Percentiles rank a stretch among this genome's conserved stretches.
These are phyloP conservation scores for Cyclotella cryptica DNA, from an alignment of 108 stramenopile species.

Conservation along the genomic window DNA sequence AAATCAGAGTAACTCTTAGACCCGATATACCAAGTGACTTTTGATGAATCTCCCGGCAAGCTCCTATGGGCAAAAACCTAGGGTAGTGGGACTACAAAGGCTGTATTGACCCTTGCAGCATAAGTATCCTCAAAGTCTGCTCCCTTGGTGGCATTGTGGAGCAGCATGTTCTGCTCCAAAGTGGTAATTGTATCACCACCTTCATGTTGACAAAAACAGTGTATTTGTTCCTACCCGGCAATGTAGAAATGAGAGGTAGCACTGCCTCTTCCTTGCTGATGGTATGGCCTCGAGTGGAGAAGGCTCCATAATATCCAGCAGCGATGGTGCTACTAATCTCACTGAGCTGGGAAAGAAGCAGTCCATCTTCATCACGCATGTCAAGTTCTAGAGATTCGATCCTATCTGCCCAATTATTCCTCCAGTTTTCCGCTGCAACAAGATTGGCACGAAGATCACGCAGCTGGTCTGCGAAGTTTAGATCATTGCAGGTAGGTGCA, in stretches of 20 bases:
- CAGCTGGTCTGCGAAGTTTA: background rate
- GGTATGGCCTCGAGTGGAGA: background rate
- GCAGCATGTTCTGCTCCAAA: background rate
- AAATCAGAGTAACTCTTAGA: background rate
- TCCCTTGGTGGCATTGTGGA: background rate
- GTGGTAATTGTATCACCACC: background rate
- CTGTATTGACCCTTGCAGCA: background rate
- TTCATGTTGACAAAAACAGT: background rate
- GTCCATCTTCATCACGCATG: background rate
- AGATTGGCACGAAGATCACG: background rate
- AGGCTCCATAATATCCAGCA: background rate
- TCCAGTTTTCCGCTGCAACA: background rate
- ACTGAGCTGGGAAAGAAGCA: background rate
- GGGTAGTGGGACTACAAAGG: background rate
- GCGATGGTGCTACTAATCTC: background rate
- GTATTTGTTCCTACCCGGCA: background rate
- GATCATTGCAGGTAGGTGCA: background rate
- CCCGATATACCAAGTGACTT: background rate
- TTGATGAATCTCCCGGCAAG: background rate
- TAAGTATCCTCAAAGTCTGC: constrained; percentile 1
- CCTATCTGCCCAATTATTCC: background rate
- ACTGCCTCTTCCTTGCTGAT: background rate
- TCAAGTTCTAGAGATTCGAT: background rate
- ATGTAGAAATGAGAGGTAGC: background rate
- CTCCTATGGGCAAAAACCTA: background rate